These are phyloP conservation scores for Lichtheimia ramosa DNA, from an alignment of 371 early-diverging fungal genomes.

Conservation along the genomic window DNA sequence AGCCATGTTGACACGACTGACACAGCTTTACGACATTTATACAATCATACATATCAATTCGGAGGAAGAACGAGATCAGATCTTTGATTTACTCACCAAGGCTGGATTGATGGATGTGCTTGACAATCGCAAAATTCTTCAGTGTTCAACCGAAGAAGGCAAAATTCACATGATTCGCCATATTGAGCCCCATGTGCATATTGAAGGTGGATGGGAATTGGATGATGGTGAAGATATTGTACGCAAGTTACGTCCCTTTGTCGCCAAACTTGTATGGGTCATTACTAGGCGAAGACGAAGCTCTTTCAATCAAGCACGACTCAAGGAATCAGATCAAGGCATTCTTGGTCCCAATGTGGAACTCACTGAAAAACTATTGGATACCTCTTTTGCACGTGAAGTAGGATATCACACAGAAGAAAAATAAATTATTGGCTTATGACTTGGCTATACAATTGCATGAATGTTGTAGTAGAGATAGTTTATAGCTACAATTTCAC, in stretches of 20 bases:
- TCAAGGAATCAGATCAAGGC: constrained; percentile 31
- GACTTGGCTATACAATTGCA: no score
- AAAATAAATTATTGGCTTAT: no score
- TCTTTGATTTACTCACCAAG: constrained; percentile 24
- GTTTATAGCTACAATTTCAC: no score
- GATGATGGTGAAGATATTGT: constrained; percentile 55
- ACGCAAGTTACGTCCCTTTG: constrained; percentile 35
- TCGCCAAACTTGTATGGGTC: constrained; percentile 43
- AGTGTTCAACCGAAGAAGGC: constrained; percentile 49
- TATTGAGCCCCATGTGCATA: constrained; percentile 44
- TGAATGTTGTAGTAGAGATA: no score
- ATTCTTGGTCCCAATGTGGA: constrained; percentile 40
- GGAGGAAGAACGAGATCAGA: constrained; percentile 32
- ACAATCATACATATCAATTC: constrained; percentile 43
- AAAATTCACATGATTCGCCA: constrained; percentile 53
- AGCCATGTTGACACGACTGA: constrained; percentile 22
- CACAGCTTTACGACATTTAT: constrained; percentile 39
- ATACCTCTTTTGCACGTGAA: constrained; percentile 40
- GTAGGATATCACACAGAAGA: constrained; percentile 11
- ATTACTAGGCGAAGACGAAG: constrained; percentile 37
- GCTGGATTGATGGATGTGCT: constrained; percentile 10
- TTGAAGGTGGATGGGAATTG: constrained; percentile 55
- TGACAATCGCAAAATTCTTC: constrained; percentile 24
- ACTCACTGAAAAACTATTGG: constrained; percentile 34
- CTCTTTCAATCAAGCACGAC: constrained; percentile 23